These are phyloP conservation scores for Urtica urens DNA, from an alignment of 306 rosid species.

Conservation along the genomic window DNA sequence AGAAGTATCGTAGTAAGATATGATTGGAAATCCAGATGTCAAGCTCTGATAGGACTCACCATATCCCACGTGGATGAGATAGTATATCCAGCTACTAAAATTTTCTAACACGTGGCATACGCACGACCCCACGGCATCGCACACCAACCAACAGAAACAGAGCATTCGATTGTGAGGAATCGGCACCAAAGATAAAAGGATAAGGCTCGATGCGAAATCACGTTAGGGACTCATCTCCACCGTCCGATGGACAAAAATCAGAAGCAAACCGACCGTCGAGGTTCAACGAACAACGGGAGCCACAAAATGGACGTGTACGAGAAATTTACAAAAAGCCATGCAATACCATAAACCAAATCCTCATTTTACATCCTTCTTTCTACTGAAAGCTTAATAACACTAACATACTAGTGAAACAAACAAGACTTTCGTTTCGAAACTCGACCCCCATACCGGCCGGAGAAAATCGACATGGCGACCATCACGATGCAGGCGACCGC, in stretches of 20 bases:
- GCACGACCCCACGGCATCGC: slow-evolving; percentile 39
- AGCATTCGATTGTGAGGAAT: slow-evolving; percentile 51
- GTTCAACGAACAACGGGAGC: slow-evolving; percentile 21
- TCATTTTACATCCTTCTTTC: background rate
- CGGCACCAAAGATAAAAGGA: slow-evolving; percentile 53
- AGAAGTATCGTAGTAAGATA: slow-evolving; percentile 1
- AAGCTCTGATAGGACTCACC: slow-evolving; percentile 18
- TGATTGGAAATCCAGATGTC: slow-evolving; percentile 31
- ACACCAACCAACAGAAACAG: slow-evolving; percentile 34
- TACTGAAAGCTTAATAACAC: background rate
- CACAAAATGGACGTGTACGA: slow-evolving; percentile 38
- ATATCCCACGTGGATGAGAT: slow-evolving; percentile 23
- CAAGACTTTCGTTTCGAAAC: too few relatives aligned
- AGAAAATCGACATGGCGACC: slow-evolving; percentile 55
- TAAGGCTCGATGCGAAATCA: slow-evolving; percentile 38
- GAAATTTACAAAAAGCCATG: slow-evolving; percentile 37
- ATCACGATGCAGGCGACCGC: slow-evolving; percentile 86
- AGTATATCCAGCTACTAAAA: background rate
- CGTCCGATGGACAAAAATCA: slow-evolving; percentile 45
- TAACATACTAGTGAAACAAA: background rate
- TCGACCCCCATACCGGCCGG: slow-evolving; percentile 18
- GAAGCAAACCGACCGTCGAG: slow-evolving; percentile 30
- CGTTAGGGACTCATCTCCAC: slow-evolving; percentile 23
- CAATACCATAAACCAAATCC: background rate
- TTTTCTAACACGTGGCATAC: slow-evolving; percentile 10